Percentiles rank a stretch among this genome's conserved stretches.
Evolutionary conservation across 192 early-diverging fungal species (phyloP).

Genomic region (Anaeromyces robustus): DNA sequence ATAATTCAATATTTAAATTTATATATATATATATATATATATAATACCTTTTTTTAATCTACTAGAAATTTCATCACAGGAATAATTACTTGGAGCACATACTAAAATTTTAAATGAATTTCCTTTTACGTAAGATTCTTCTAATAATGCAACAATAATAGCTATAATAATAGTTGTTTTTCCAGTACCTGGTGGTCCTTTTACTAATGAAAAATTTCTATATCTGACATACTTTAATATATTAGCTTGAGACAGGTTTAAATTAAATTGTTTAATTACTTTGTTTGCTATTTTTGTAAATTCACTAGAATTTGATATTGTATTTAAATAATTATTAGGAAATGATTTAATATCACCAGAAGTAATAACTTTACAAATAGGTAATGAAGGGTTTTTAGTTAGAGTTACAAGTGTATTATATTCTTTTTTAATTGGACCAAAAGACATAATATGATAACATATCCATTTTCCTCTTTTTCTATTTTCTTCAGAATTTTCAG

Average conservation of each 20-base stretch:
- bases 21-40: no score
- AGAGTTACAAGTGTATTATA: background rate
- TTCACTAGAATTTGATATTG: background rate
- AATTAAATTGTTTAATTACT: slow-evolving; percentile 21
- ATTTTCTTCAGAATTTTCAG: background rate
- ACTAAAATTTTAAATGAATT: slow-evolving; percentile 46
- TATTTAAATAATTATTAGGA: background rate
- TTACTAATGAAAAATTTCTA: slow-evolving; percentile 64
- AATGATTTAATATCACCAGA: background rate
- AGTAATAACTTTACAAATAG: background rate
- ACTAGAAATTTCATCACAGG: slow-evolving; percentile 85
- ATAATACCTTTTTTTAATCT: slow-evolving; percentile 57
- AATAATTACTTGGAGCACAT: slow-evolving; percentile 88
- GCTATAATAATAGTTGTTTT: slow-evolving; percentile 88
- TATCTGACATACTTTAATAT: slow-evolving; percentile 45
- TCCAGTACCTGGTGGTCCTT: slow-evolving; percentile 60
- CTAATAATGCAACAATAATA: slow-evolving; percentile 21
- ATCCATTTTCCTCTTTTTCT: background rate
- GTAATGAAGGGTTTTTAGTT: background rate
- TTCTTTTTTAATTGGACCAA: background rate
- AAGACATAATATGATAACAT: background rate
- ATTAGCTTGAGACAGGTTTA: slow-evolving; percentile 85
- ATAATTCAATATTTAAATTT: no score
- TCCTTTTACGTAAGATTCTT: slow-evolving; percentile 33
- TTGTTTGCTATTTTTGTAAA: background rate